Evolutionary conservation across 371 early-diverging fungal genomes (phyloP), one percentile per base, ranked within the genome.

Genomic region (Mucor sp.): DNA sequence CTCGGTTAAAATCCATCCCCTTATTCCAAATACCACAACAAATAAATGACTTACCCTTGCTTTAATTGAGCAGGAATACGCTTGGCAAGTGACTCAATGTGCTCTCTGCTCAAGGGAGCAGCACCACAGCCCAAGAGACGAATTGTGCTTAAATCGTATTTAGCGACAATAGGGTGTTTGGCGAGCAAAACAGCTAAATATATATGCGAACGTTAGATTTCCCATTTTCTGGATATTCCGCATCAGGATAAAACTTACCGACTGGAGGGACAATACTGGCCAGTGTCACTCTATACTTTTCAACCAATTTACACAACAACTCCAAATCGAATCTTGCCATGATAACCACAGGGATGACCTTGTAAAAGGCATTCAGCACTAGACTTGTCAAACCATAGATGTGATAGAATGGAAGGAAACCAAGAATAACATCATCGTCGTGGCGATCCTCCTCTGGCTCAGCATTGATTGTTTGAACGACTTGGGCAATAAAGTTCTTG

Each of bases 201-300:
- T 14, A 30, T 11, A 30, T 25, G 15, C 19, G 39, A 15, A 32
- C 6, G 47, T 14, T 14, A 25, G 53, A 14, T 53, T 53, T 44
- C 44, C 44, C 44, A 44, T 44, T 44, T 44, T 44, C 44, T 44
- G 44, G 44, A 44, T 37, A 25, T 25, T 23, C 7, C 19, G 27
- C 19, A 21, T 1, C 3, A 27, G 15, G 1, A 33, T 4, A 30
- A 53, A 25, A 62, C 71, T 69, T 77, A 77, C 77, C 83, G 59
- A 95, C 89, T 0, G 96, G 95, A 14, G 96, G 95, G 0, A 92
- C 95, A 59, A 95, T 81, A 69, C 86, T 85, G 3, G 89, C 83
- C 19, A 83, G 75, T 25, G 92, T 90, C 43, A 94, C 80, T 62
- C 83, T 81, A 74, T 90, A 79, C 6, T 77, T 77, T 65, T 89